phyloP scores from a whole-genome alignment of 2,329 filamentous ascomycete species.

The Onygenales sp. region DNA sequence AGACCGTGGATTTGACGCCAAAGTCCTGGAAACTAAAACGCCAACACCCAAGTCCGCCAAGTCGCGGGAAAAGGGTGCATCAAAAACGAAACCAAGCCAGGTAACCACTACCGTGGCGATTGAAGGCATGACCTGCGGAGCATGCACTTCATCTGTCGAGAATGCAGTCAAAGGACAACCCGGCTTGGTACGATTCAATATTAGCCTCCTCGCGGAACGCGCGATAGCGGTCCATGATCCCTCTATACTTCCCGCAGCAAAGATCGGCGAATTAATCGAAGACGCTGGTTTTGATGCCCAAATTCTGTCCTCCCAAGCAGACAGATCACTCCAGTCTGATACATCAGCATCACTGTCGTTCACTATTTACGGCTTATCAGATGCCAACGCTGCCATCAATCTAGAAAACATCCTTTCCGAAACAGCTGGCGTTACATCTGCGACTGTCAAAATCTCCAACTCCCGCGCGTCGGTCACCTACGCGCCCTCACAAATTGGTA shows the following conservation, averaged over 20 bases:
- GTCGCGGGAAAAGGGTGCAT: conserved; percentile 21
- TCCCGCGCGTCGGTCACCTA: conserved; percentile 67
- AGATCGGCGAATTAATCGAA: conserved; percentile 75
- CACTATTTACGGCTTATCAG: conserved; percentile 71
- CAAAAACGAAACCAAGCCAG: conserved; percentile 25
- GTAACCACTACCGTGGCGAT: conserved; percentile 78
- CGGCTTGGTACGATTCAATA: conserved; percentile 82
- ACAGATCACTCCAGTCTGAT: conserved; percentile 45
- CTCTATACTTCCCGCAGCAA: conserved; percentile 57
- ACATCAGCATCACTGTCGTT: conserved; percentile 59
- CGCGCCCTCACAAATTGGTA: conserved; percentile 60
- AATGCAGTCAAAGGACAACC: conserved; percentile 66
- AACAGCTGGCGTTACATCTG: conserved; percentile 64
- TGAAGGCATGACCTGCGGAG: conserved; percentile 95
- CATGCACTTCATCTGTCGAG: conserved; percentile 88
- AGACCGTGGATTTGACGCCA: conserved; percentile 41
- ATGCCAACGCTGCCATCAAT: conserved; percentile 59
- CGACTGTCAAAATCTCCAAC: conserved; percentile 61
- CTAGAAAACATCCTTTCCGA: conserved; percentile 60
- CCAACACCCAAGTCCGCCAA: conserved; percentile 24
- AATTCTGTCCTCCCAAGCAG: conserved; percentile 65
- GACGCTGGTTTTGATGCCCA: conserved; percentile 81
- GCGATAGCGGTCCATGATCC: conserved; percentile 81
- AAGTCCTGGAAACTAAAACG: conserved; percentile 58
- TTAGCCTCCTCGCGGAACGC: conserved; percentile 85